phyloP scores from a whole-genome alignment of 257 asterid species.

The Primulina eburnea region DNA sequence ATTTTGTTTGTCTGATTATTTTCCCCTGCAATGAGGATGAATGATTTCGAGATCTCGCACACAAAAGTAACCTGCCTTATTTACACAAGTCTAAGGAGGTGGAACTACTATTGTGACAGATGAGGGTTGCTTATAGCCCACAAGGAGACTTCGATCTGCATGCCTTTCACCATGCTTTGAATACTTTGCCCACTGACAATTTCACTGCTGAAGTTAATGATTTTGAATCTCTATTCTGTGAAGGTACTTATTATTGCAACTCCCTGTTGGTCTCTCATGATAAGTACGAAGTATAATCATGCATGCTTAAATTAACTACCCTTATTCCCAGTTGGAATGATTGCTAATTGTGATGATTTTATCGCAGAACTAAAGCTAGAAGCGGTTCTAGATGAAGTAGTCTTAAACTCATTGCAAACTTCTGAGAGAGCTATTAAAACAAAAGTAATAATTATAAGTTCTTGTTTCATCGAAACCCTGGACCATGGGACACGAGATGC shows the following conservation, averaged over 20 bases:
- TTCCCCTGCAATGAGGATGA: slow-evolving; percentile 6
- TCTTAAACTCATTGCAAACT: slow-evolving; percentile 55
- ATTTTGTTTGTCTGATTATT: slow-evolving; percentile 7
- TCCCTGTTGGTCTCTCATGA: slow-evolving; percentile 1
- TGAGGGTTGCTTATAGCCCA: slow-evolving; percentile 85
- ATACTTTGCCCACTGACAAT: slow-evolving; percentile 68
- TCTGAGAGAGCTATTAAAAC: slow-evolving; percentile 30
- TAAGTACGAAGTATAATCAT: slow-evolving; percentile 6
- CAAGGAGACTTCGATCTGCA: slow-evolving; percentile 79
- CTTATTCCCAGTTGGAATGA: slow-evolving; percentile 19
- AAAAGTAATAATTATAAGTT: slow-evolving; percentile 58
- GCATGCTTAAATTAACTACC: slow-evolving; percentile 1
- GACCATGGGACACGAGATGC: slow-evolving; percentile 54
- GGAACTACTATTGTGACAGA: slow-evolving; percentile 42
- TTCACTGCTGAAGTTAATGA: slow-evolving; percentile 48
- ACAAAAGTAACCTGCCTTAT: slow-evolving; percentile 16
- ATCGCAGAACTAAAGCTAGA: slow-evolving; percentile 64
- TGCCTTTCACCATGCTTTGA: slow-evolving; percentile 83
- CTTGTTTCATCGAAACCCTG: slow-evolving; percentile 48
- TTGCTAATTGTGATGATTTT: slow-evolving; percentile 20
- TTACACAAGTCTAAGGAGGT: slow-evolving; percentile 25
- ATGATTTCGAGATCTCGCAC: slow-evolving; percentile 17
- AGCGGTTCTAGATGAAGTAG: slow-evolving; percentile 53
- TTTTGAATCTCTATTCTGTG: slow-evolving; percentile 40
- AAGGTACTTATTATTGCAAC: slow-evolving; percentile 30